Conservation (phyloP, 345 rosid species). For the Eucalyptus virginea region DNA sequence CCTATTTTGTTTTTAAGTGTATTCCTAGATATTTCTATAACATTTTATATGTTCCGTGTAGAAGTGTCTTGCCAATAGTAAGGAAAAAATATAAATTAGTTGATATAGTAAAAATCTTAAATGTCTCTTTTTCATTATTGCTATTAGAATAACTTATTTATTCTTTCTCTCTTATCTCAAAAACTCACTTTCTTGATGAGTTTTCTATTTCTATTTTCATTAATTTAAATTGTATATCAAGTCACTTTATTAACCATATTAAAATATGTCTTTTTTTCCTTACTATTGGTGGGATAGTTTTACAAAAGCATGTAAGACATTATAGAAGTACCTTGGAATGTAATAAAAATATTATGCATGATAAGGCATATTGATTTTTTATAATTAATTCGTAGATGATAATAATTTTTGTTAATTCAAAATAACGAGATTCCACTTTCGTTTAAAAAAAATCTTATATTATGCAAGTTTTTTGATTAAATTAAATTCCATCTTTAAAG, state of each 20-base stretch:
- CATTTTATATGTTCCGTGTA: rapidly evolving
- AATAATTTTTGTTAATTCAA: rapidly evolving
- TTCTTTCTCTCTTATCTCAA: background rate
- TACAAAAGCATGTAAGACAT: background rate
- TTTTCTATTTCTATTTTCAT: background rate
- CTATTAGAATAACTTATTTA: background rate
- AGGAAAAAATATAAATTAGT: too few relatives aligned
- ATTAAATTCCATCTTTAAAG: background rate
- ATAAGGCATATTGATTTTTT: background rate
- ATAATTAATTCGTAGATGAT: rapidly evolving
- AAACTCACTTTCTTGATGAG: background rate
- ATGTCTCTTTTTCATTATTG: background rate
- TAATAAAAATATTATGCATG: rapidly evolving
- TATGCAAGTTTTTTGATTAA: rapidly evolving
- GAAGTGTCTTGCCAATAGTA: rapidly evolving
- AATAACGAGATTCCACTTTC: background rate
- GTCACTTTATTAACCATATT: background rate
- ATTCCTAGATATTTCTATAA: background rate
- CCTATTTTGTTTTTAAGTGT: background rate
- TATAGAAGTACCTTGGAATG: background rate
- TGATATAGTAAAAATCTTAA: background rate
- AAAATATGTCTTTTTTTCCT: background rate
- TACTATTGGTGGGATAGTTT: rapidly evolving
- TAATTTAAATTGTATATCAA: rapidly evolving
- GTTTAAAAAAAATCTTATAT: background rate